Base-by-base conservation (phyloP, 2,329 filamentous ascomycete genomes). In the Fusarium falciforme region DNA sequence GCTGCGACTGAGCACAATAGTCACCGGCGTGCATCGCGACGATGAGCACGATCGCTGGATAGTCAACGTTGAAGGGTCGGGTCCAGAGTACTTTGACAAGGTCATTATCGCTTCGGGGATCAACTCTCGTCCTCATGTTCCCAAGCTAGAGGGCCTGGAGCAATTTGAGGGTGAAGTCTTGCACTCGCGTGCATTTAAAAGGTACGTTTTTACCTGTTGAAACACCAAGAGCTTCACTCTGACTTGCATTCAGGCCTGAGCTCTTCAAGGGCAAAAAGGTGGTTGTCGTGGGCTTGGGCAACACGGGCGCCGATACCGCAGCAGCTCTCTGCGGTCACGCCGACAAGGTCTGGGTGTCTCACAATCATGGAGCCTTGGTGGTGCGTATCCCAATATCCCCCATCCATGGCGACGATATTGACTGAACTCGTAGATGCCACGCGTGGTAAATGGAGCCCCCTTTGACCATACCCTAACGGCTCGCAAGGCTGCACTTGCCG, bases 211-310 rank as follows among this genome's bases (percentile, higher is more conserved):
- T 12, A 2, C 10, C 16, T 5, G 11, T 11, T 5, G 17, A 9
- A 9, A 3, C 16, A 36, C 10, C 5, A 1, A 1, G 7, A 11
- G 2, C 4, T 14, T 1, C 2, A 20, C 29, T 57, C 57, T 42
- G 1, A 49, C 5, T 10, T 3, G 2, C 17, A 4, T 5, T 0
- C 12, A 79, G 79, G n/a, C 75, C 78, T 0, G 74, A 79, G 6
- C 60, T 71, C 6, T 85, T 85, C 74, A 78, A 80, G 14, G 82
- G 78, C 8, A 84, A 86, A 70, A 84, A 78, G 11, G 83, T 87
- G 3, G 65, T 87, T 1, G 77, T 88, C 0, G 78, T 87, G 3
- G 86, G 86, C 7, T 74, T 86, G 29, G 83, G 83, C 17, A 84
- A 82, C 54, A 85, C 83, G 1, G 77, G 76, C 2, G 77, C 74